Evolutionary conservation across 2,329 filamentous ascomycete genomes (phyloP), one percentile per base, ranked within the genome.

Genomic region (Hymenoscyphus occultus): DNA sequence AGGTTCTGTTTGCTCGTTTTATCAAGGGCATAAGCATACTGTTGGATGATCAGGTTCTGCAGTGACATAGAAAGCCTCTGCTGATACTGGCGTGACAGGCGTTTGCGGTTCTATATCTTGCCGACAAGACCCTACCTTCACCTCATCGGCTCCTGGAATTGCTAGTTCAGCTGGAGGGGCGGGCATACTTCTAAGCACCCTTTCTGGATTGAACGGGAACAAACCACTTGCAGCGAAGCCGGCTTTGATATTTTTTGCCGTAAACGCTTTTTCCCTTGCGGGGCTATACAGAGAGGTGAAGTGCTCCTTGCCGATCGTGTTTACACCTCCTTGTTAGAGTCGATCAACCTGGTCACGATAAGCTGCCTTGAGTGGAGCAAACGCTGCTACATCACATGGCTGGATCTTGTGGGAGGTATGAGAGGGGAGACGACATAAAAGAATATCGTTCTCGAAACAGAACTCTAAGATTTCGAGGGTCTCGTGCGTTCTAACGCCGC

Each of bases 1-100:
- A 73, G 42, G 64, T 67, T 64, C 67, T 65, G 61, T 71, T 68
- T 71, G 39, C 66, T 73, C 19, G 64, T 70, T 59, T 71, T 58
- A 66, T 73, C 64, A 65, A 71, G 66, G 59, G 62, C 19, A 68
- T 67, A 28, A 68, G 67, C 63, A 68, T 72, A 68, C 42, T 64
- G 63, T 62, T 71, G 48, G 61, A 65, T 68, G 39, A 74, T 74
- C 28, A 70, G 56, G 42, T 72, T 69, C n/a, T 63, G 4, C 68
- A 63, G 61, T 51, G 35, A 63, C n/a, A 63, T 56, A 57, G 68
- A 32, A 45, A n/a, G n/a, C n/a, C n/a, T n/a, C n/a, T n/a, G n/a
- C n/a, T n/a, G n/a, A n/a, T n/a, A n/a, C n/a, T n/a, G n/a, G n/a
- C n/a, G n/a, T n/a, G n/a, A n/a, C n/a, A n/a, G n/a, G n/a, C n/a